A percentile compares a stretch with the other conserved stretches of the same genome.
Conservation (phyloP, 2,329 filamentous ascomycete genomes). For the Daldinia sp. region DNA sequence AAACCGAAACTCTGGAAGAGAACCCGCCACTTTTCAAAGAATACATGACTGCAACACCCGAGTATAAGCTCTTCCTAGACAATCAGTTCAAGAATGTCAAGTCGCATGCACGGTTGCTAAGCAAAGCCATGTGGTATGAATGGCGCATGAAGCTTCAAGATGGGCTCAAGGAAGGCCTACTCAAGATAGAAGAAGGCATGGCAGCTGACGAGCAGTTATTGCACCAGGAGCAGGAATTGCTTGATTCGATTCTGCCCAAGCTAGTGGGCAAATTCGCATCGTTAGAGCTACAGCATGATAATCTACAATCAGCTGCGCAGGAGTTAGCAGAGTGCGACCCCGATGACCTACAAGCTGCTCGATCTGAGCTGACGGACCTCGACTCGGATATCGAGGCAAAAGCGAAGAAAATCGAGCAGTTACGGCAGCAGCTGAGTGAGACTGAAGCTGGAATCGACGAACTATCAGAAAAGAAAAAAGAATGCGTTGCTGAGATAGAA, state of each 20-base stretch:
- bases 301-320: conserved; percentile 76
- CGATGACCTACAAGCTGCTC: conserved; percentile 78
- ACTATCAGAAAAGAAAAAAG: conserved; percentile 74
- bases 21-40: conserved; percentile 93
- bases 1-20: conserved; percentile 86
- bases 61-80: conserved; percentile 89
- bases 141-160: conserved; percentile 92
- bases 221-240: conserved; percentile 73
- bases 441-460: conserved; percentile 74
- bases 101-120: conserved; percentile 87
- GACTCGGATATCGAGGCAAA: conserved; percentile 78
- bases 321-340: conserved; percentile 85
- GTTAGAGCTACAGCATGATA: conserved; percentile 73
- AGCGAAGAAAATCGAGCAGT: conserved; percentile 72
- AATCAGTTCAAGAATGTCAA: conserved; percentile 98
- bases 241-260: conserved; percentile 75
- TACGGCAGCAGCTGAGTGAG: conserved; percentile 75
- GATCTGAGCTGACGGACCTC: conserved; percentile 73
- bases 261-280: conserved; percentile 71
- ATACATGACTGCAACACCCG: conserved; percentile 86
- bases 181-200: conserved; percentile 82
- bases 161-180: conserved; percentile 83
- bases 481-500: conserved; percentile 78
- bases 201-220: conserved; percentile 76
- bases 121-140: conserved; percentile 98